These are phyloP conservation scores for Russula foetens DNA, from an alignment of 768 basidiomycete species.

Conservation along the genomic window DNA sequence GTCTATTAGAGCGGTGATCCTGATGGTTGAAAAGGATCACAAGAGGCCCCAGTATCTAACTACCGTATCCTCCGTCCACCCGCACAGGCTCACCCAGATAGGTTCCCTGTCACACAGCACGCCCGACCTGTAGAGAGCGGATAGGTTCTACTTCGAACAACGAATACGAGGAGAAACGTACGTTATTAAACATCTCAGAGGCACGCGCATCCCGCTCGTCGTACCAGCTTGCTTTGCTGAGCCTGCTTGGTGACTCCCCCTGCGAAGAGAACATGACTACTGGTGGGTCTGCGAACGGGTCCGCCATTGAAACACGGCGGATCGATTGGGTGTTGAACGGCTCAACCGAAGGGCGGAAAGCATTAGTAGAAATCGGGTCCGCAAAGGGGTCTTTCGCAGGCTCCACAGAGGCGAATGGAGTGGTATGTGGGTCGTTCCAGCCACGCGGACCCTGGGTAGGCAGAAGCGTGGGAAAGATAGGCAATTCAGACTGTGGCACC, in stretches of 20 bases:
- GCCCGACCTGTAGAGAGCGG: conserved; percentile 37
- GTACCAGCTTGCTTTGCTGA: conserved; percentile 1
- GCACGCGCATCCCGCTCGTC: background rate
- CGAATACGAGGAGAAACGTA: background rate
- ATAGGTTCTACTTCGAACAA: background rate
- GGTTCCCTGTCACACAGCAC: conserved; percentile 25
- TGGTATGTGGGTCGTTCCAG: background rate
- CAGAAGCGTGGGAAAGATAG: background rate
- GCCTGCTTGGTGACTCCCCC: background rate
- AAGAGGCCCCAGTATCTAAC: too few relatives aligned
- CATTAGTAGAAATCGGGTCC: background rate
- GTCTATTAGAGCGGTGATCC: too few relatives aligned
- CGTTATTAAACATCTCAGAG: background rate
- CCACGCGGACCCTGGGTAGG: background rate
- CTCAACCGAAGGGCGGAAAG: background rate
- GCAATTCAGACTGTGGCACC: background rate
- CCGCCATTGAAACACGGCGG: background rate
- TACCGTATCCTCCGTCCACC: too few relatives aligned
- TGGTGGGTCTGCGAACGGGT: conserved; percentile 3
- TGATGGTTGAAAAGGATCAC: too few relatives aligned
- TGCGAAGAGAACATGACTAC: background rate
- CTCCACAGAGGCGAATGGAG: background rate
- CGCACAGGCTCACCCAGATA: too few relatives aligned
- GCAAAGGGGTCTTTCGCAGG: background rate
- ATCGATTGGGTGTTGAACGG: background rate